Conservation (phyloP, 2,329 filamentous ascomycete species). For the Ophiostoma triangulosporum region DNA sequence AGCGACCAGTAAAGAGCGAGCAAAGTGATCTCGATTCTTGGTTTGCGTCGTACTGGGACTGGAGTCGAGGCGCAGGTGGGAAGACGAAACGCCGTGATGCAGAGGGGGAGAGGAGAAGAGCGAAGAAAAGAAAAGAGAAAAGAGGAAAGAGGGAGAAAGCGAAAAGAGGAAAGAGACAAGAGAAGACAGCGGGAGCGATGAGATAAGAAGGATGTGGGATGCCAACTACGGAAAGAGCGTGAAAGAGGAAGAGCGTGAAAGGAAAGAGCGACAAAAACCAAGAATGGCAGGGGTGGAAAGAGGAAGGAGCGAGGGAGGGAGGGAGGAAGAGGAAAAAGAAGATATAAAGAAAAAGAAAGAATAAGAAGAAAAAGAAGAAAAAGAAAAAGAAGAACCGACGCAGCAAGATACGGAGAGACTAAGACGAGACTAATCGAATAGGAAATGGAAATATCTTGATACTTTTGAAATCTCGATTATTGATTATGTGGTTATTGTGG, state of each 20-base stretch:
- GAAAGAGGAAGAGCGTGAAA: neutral
- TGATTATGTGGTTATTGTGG: too few species aligned
- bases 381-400: neutral
- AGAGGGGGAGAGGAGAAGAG: neutral
- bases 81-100: neutral
- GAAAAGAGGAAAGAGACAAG: neutral
- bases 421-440: neutral
- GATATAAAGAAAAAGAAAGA: neutral
- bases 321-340: neutral
- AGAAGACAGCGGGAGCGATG: neutral
- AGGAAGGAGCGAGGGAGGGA: neutral
- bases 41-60: neutral
- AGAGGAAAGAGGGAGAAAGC: neutral
- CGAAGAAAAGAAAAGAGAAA: neutral
- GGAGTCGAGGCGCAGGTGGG: neutral
- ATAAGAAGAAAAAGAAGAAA: neutral
- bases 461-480: too few species aligned
- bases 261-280: neutral
- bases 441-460: slow-evolving; percentile 1
- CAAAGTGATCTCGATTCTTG: neutral
- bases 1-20: neutral
- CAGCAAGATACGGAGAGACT: neutral
- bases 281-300: slow-evolving; percentile 1
- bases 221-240: too few species aligned
- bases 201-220: neutral